These are phyloP conservation scores for Crucibulum laeve DNA, from an alignment of 768 basidiomycete species.

Conservation along the genomic window DNA sequence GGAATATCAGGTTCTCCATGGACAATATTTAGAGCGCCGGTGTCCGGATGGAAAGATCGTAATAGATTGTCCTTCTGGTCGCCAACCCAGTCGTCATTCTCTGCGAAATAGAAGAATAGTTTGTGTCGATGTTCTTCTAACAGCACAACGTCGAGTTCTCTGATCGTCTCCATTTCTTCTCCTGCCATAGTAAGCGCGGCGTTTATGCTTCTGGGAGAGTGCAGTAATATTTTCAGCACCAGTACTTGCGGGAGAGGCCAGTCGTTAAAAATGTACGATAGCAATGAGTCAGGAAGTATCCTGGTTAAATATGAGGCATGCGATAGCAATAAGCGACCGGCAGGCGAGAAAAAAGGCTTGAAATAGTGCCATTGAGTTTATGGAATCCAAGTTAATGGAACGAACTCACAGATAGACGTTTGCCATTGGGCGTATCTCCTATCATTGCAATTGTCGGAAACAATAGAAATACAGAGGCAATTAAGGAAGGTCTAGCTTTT, in stretches of 20 bases:
- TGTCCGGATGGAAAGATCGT: slow-evolving; percentile 29
- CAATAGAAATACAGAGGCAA: slow-evolving; percentile 51
- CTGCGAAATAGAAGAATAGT: slow-evolving; percentile 54
- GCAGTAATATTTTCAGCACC: slow-evolving; percentile 45
- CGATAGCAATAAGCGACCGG: slow-evolving; percentile 36
- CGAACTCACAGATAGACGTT: slow-evolving; percentile 46
- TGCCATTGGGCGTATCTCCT: slow-evolving; percentile 60
- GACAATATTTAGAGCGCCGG: slow-evolving; percentile 29
- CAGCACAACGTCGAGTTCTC: slow-evolving; percentile 41
- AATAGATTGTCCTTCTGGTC: slow-evolving; percentile 44
- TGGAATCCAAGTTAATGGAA: not conserved
- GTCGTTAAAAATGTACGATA: slow-evolving; percentile 39
- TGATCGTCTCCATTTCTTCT: slow-evolving; percentile 65
- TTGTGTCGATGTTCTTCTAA: slow-evolving; percentile 34
- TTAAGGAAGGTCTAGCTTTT: slow-evolving; percentile 33
- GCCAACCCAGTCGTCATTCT: slow-evolving; percentile 68
- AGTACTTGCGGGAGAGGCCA: slow-evolving; percentile 46
- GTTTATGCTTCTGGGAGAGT: slow-evolving; percentile 45
- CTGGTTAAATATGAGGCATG: slow-evolving; percentile 39
- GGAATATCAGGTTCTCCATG: slow-evolving; percentile 47
- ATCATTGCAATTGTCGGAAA: slow-evolving; percentile 72
- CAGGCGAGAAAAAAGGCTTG: slow-evolving; percentile 46
- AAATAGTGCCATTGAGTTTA: not conserved
- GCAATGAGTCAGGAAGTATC: slow-evolving; percentile 30
- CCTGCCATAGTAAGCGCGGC: slow-evolving; percentile 58